Evolutionary conservation across 768 basidiomycete species (phyloP), one percentile per base, ranked within the genome.

Genomic region (Pilatotrama ljubarskyi): DNA sequence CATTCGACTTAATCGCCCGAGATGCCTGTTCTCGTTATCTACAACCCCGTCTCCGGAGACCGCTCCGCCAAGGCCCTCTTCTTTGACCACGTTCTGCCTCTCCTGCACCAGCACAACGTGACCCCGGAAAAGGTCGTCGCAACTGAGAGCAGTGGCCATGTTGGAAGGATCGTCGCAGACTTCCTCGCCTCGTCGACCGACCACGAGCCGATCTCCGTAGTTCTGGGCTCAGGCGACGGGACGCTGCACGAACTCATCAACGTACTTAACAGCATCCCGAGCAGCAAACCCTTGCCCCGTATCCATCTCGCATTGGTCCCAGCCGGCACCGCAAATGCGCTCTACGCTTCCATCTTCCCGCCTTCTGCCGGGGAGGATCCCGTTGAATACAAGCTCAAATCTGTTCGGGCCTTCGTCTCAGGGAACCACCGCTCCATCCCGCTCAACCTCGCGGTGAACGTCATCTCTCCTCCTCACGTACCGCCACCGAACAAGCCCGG

Each of bases 261-360:
- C 62, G 79, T 79, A 11, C 69, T 92, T 18, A 58, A 62, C 36
- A 48, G 43, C 18, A 35, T 55, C 3, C 49, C 64, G n/a, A 47
- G 55, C 24, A 14, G 51, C 29, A 52, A 59, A 17, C 54, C 61
- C 25, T 29, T 46, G 35, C 50, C 55, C 9, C 50, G 67, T 48
- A 64, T 87, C 55, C 68, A 67, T 35, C 76, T 87, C 61, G 84
- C 76, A 17, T 80, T 76, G 49, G 75, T 91, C 43, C 93, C 94
- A 4, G 82, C 83, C 50, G 94, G 94, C 24, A 96, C 94, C n/a
- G 95, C 94, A 42, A 98, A 98, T 71, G 96, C 96, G 0, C 79
- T 97, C 35, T 95, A 89, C 73, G 79, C 84, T 6, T 86, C 91
- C 7, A 74, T 94, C 26, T 95, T 90, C 72, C 86, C 86, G 0